Evolutionary conservation across 768 basidiomycete genomes (phyloP).

Genomic region (Leccinum aurantiacum): DNA sequence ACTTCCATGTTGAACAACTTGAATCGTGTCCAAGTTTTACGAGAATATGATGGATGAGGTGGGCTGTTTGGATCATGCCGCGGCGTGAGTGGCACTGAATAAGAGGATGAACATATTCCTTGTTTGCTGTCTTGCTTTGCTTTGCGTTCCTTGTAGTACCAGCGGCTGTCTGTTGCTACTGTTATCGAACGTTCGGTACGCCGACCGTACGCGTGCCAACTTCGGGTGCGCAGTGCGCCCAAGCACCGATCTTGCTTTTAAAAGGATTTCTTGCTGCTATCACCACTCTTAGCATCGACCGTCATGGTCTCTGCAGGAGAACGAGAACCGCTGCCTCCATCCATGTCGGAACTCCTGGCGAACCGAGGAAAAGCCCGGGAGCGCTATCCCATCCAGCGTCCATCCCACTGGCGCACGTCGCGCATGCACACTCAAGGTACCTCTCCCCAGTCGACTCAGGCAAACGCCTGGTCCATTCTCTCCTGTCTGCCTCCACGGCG

Average conservation of each 20-base stretch:
- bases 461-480: neutral
- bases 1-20: neutral
- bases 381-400: conserved; percentile 6
- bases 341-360: conserved; percentile 3
- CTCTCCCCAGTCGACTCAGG: too few species aligned
- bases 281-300: too few species aligned
- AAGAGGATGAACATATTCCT: neutral
- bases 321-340: conserved; percentile 5
- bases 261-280: too few species aligned
- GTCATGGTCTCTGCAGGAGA: neutral
- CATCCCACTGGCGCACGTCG: conserved; percentile 5
- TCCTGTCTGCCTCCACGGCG: neutral
- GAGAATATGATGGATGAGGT: neutral
- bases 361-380: neutral
- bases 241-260: too few species aligned
- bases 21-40: neutral
- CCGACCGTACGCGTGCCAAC: neutral
- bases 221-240: too few species aligned
- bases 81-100: neutral
- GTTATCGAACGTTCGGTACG: too few species aligned
- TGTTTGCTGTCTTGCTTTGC: neutral
- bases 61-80: neutral
- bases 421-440: neutral
- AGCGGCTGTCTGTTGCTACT: too few species aligned
- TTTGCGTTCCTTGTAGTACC: neutral